Conservation (phyloP, 140 eudicot genomes). For the Flaveria floridana region DNA sequence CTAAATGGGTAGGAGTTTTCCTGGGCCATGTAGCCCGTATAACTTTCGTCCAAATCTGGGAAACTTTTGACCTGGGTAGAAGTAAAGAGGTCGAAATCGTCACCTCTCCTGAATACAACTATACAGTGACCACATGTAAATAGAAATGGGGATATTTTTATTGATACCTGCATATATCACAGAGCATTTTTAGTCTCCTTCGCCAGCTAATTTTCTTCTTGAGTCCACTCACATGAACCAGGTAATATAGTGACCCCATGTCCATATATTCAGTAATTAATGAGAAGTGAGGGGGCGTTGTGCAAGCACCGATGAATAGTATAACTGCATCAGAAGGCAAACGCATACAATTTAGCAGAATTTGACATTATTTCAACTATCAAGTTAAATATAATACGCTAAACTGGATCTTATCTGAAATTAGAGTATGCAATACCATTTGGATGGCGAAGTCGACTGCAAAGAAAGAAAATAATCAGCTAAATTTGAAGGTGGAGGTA, state of each 20-base stretch:
- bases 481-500: background rate
- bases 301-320: conserved; percentile 74
- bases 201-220: conserved; percentile 75
- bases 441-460: conserved; percentile 94
- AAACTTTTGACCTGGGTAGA: background rate
- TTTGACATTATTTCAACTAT: background rate
- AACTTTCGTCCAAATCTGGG: background rate
- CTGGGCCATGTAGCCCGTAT: background rate
- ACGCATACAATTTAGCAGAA: background rate
- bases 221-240: conserved; percentile 64
- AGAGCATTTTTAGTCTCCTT: conserved; percentile 59
- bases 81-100: background rate
- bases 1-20: background rate
- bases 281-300: conserved; percentile 67
- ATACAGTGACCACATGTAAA: background rate
- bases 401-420: conserved; percentile 8
- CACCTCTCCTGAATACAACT: background rate
- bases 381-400: background rate
- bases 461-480: conserved; percentile 31
- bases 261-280: conserved; percentile 75
- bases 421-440: conserved; percentile 51
- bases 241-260: conserved; percentile 68
- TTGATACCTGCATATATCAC: conserved; percentile 77
- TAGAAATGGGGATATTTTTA: background rate
- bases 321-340: conserved; percentile 48